Evolutionary conservation across 176 grass and related monocot genomes (phyloP).

Genomic region (Saccharum officinarum): DNA sequence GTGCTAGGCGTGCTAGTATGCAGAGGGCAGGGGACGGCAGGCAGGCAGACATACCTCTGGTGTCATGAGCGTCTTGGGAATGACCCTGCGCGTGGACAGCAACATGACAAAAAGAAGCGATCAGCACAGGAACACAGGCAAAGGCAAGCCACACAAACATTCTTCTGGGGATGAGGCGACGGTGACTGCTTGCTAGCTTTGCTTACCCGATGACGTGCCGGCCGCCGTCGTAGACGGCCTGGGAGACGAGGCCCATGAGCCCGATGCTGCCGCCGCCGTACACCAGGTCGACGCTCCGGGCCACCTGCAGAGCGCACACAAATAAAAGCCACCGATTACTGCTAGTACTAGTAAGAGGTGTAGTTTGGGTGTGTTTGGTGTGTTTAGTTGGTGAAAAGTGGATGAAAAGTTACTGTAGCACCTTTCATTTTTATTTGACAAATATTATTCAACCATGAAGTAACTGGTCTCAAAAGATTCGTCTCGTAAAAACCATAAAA

Average conservation of each 20-base stretch:
- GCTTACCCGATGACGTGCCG: constrained; percentile 92
- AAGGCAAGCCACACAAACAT: neutral
- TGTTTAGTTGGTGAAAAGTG: too few species aligned
- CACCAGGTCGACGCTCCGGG: constrained; percentile 90
- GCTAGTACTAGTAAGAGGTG: too few species aligned
- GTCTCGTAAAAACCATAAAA: too few species aligned
- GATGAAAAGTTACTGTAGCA: too few species aligned
- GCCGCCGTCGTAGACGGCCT: constrained; percentile 89
- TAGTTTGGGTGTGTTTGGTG: too few species aligned
- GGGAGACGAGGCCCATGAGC: constrained; percentile 96
- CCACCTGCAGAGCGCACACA: constrained; percentile 45
- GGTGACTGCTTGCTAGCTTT: neutral
- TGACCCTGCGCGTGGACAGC: constrained; percentile 78
- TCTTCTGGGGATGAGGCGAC: constrained; percentile 28
- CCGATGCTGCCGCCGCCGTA: constrained; percentile 96
- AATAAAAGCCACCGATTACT: too few species aligned
- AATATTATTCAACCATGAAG: too few species aligned
- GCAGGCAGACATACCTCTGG: constrained; percentile 59
- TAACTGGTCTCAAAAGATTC: too few species aligned
- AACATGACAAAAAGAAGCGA: constrained; percentile 49
- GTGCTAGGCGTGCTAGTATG: too few species aligned
- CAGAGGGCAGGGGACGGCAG: too few species aligned
- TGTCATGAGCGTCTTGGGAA: constrained; percentile 99
- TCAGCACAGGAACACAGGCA: constrained; percentile 14
- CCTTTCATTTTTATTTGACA: too few species aligned